Evolutionary conservation across 179 eudicot genomes (phyloP).

Genomic region (Beta macrorhiza): DNA sequence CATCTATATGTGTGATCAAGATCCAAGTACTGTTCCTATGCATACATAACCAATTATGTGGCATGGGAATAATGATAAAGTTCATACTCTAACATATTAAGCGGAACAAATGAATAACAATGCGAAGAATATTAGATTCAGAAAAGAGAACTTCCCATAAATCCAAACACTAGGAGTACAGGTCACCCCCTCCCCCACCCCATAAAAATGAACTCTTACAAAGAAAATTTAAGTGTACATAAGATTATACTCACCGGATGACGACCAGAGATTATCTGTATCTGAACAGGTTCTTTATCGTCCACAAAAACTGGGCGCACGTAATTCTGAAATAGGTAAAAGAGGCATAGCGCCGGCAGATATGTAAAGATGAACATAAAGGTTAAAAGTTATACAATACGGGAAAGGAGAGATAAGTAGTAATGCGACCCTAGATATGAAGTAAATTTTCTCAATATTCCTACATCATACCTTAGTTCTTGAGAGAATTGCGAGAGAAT

Average conservation of each 20-base stretch:
- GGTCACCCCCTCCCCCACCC: not conserved
- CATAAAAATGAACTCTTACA: not conserved
- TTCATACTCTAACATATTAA: not conserved
- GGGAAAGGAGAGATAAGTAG: not conserved
- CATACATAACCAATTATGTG: not conserved
- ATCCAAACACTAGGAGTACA: not conserved
- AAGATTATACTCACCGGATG: constrained; percentile 65
- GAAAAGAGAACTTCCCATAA: not conserved
- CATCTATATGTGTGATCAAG: not conserved
- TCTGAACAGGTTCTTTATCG: constrained; percentile 70
- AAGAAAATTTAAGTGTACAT: not conserved
- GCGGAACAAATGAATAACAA: not conserved
- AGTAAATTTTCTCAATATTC: constrained; percentile 4
- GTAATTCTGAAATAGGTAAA: constrained; percentile 56
- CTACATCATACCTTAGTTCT: constrained; percentile 53
- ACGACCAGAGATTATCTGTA: constrained; percentile 69
- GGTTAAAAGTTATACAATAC: not conserved
- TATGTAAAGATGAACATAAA: not conserved
- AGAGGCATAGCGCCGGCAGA: constrained; percentile 3
- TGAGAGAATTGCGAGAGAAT: constrained; percentile 83
- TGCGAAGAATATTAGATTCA: not conserved
- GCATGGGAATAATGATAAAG: too few relatives aligned
- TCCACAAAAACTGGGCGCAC: constrained; percentile 72
- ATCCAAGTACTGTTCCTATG: not conserved
- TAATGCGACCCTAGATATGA: not conserved